A percentile compares a stretch with the other conserved stretches of the same genome.
phyloP scores from a whole-genome alignment of 305 asterid species.

The Fraxinus floribunda region DNA sequence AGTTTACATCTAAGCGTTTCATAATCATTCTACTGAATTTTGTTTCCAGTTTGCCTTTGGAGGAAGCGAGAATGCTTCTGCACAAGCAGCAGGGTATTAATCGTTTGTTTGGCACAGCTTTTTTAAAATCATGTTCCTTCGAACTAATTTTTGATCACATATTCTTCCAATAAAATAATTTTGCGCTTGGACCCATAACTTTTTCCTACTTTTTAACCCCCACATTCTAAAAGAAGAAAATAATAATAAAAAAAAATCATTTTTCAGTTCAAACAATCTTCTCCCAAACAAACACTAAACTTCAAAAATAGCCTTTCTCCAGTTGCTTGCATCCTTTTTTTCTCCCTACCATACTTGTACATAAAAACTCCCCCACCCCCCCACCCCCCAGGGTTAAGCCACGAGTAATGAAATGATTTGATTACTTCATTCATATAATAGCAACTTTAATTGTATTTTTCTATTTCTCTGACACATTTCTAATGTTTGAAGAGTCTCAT shows the following conservation, averaged over 20 bases:
- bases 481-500: conserved; percentile 47
- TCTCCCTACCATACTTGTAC: background rate
- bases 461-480: conserved; percentile 15
- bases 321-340: background rate
- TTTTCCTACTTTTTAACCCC: too few relatives aligned
- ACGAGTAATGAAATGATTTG: background rate
- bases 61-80: background rate
- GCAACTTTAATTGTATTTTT: background rate
- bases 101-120: background rate
- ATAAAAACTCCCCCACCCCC: too few relatives aligned
- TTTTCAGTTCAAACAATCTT: too few relatives aligned
- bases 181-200: background rate
- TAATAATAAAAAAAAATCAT: too few relatives aligned
- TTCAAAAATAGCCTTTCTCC: background rate
- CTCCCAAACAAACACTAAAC: background rate
- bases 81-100: background rate
- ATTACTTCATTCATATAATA: background rate
- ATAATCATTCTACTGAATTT: background rate
- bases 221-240: too few relatives aligned
- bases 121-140: too few relatives aligned
- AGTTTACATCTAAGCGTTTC: background rate
- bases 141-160: background rate
- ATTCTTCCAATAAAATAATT: background rate
- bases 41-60: background rate
- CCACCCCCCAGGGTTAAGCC: too few relatives aligned